These are phyloP conservation scores for Corymbia calophylla DNA, from an alignment of 441 rosid genomes.

Conservation along the genomic window DNA sequence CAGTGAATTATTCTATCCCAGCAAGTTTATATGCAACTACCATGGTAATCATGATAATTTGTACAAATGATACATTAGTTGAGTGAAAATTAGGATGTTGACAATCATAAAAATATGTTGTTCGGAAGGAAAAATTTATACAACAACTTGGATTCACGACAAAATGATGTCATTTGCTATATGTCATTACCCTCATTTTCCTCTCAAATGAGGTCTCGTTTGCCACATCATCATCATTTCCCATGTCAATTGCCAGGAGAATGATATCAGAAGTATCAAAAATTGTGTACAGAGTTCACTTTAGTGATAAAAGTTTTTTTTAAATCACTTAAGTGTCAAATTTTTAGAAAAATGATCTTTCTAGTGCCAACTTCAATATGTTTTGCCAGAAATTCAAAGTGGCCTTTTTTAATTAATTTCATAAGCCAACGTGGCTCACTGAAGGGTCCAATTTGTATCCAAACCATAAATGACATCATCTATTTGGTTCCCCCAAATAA, in stretches of 20 bases:
- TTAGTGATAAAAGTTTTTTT: too few species aligned
- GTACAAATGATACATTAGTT: not conserved
- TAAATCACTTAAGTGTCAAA: not conserved
- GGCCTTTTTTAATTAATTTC: too few species aligned
- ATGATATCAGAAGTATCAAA: not conserved
- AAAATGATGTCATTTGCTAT: not conserved
- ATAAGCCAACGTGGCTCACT: not conserved
- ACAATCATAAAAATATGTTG: not conserved
- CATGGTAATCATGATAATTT: not conserved
- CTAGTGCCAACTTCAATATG: not conserved
- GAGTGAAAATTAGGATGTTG: not conserved
- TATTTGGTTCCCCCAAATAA: not conserved
- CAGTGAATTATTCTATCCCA: not conserved
- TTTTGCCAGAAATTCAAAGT: fast-evolving
- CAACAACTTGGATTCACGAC: not conserved
- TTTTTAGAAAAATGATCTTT: too few species aligned
- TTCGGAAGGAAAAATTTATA: not conserved
- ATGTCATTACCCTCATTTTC: not conserved
- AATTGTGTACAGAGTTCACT: not conserved
- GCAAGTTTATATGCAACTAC: not conserved
- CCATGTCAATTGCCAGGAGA: not conserved
- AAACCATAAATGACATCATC: not conserved
- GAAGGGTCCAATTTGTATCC: not conserved
- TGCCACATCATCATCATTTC: not conserved
- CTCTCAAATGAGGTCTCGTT: not conserved